Conservation (phyloP, 2,329 filamentous ascomycete species). For the Aurifilum marmelostoma region DNA sequence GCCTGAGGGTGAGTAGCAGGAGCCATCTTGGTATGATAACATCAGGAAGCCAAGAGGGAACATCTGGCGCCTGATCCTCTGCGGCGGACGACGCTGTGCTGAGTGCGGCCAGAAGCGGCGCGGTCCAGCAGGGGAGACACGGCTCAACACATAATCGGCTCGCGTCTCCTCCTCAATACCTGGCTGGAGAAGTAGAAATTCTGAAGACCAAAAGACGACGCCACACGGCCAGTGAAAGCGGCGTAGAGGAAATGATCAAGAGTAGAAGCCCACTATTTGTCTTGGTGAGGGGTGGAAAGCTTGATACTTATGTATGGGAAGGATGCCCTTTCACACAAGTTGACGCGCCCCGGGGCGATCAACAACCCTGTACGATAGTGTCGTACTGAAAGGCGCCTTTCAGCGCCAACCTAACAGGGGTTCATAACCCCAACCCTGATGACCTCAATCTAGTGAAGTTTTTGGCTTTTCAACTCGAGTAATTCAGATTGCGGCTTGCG, state of each 20-base stretch:
- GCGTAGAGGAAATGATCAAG: background rate
- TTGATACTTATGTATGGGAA: no score
- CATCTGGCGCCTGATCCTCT: background rate
- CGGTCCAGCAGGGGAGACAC: background rate
- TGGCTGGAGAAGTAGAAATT: background rate
- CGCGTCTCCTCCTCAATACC: background rate
- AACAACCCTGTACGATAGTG: background rate
- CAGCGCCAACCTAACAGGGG: background rate
- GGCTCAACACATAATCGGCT: conserved; percentile 20
- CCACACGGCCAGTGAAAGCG: background rate
- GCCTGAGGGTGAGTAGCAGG: conserved; percentile 75
- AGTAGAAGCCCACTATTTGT: background rate
- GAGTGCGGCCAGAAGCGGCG: conserved; percentile 18
- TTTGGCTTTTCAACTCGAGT: background rate
- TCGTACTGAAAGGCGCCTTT: background rate
- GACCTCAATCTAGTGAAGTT: background rate
- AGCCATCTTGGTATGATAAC: conserved; percentile 64
- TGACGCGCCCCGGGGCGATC: background rate
- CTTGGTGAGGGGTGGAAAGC: no score
- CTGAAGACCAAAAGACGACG: background rate
- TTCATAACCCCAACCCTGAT: conserved; percentile 3
- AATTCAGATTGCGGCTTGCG: background rate
- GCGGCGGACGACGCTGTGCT: background rate
- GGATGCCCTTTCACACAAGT: background rate
- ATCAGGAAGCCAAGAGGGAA: background rate